phyloP scores from a whole-genome alignment of 345 rosid species.

The Melaleuca quinquenervia region DNA sequence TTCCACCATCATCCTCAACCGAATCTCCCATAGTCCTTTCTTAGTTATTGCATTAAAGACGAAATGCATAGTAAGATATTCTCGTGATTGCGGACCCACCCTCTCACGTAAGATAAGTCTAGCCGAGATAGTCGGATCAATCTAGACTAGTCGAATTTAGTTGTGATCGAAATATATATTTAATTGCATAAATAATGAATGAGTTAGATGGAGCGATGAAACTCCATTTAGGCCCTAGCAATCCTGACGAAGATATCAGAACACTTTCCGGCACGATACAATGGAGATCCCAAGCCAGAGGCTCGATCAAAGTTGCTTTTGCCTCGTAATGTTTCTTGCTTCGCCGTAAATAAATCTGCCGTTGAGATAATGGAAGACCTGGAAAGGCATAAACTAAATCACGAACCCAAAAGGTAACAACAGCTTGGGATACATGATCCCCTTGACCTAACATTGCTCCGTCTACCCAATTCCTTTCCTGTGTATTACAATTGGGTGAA shows the following conservation, averaged over 20 bases:
- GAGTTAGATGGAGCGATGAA: neutral
- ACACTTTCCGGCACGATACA: slow-evolving; percentile 42
- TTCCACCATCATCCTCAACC: neutral
- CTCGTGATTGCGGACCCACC: neutral
- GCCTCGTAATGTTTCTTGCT: slow-evolving; percentile 63
- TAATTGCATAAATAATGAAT: neutral
- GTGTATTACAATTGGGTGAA: neutral
- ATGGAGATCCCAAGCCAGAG: slow-evolving; percentile 49
- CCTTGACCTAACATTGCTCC: neutral
- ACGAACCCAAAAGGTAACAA: slow-evolving; percentile 47
- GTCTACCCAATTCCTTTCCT: neutral
- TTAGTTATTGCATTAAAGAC: neutral
- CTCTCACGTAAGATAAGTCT: neutral
- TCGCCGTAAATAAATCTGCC: slow-evolving; percentile 44
- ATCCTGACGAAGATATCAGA: slow-evolving; percentile 48
- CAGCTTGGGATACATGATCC: neutral
- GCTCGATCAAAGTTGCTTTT: slow-evolving; percentile 46
- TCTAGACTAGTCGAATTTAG: neutral
- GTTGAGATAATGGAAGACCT: slow-evolving; percentile 62
- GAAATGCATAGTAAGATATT: neutral
- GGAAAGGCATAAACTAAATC: slow-evolving; percentile 45
- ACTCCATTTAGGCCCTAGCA: neutral
- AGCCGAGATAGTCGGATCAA: neutral
- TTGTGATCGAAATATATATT: neutral
- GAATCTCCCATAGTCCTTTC: neutral